These are phyloP conservation scores for Ganoderma lucidum DNA, from an alignment of 1,284 basidiomycete genomes.

Conservation along the genomic window DNA sequence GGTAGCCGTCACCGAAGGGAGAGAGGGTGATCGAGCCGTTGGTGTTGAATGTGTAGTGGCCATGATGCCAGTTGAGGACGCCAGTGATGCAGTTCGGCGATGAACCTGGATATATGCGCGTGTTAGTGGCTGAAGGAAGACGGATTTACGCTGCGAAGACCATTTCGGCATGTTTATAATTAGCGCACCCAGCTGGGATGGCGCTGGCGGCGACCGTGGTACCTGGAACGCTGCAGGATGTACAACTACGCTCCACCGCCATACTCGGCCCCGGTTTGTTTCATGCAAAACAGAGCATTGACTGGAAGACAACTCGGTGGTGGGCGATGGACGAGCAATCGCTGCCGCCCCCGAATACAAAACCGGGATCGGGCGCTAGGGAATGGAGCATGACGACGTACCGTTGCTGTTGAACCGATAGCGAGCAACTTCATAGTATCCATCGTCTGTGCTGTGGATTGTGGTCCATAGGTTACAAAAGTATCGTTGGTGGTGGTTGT, in stretches of 20 bases:
- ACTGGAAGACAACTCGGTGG: too few relatives aligned
- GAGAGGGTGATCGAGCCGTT: slow-evolving; percentile 82
- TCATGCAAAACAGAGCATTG: too few relatives aligned
- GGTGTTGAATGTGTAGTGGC: slow-evolving; percentile 67
- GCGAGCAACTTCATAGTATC: slow-evolving; percentile 87
- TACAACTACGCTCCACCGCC: too few relatives aligned
- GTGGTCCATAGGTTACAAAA: slow-evolving; percentile 10
- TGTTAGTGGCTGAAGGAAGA: background rate
- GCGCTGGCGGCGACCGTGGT: background rate
- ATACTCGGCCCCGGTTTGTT: too few relatives aligned
- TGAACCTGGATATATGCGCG: slow-evolving; percentile 55
- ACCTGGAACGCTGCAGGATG: background rate
- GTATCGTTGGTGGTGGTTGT: background rate
- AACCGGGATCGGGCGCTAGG: background rate
- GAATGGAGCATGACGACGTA: slow-evolving; percentile 39
- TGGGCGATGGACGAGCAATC: too few relatives aligned
- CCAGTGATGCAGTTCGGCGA: slow-evolving; percentile 85
- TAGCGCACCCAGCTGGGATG: background rate
- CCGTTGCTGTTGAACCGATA: slow-evolving; percentile 90
- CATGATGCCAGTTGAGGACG: slow-evolving; percentile 88
- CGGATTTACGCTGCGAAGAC: background rate
- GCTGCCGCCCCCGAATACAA: background rate
- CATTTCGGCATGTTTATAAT: background rate
- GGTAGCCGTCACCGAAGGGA: slow-evolving; percentile 85
- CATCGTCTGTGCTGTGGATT: slow-evolving; percentile 62